These are phyloP conservation scores for Parathielavia appendiculata DNA, from an alignment of 495 filamentous ascomycete genomes.

Conservation along the genomic window DNA sequence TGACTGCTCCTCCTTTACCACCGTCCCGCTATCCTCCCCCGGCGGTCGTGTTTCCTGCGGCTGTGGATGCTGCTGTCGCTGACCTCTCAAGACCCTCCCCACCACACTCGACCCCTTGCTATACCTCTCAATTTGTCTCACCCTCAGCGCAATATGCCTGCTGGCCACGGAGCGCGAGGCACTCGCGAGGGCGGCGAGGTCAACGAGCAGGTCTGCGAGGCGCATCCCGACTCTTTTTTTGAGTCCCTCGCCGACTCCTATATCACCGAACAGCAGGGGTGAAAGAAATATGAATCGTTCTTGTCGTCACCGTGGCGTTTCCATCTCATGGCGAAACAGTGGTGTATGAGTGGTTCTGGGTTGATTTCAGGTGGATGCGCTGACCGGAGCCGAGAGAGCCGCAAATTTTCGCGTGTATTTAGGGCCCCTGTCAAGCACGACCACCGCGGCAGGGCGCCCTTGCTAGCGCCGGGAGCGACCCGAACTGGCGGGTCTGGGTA, in stretches of 20 bases:
- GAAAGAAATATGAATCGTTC: background rate
- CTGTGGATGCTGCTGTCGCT: background rate
- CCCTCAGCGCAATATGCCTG: conserved; percentile 74
- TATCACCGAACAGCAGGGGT: background rate
- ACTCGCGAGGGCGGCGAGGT: conserved; percentile 71
- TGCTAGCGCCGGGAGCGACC: conserved; percentile 22
- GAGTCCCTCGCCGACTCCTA: background rate
- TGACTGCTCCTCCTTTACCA: background rate
- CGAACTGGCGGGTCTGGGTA: conserved; percentile 12
- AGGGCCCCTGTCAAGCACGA: background rate
- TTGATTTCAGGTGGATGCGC: background rate
- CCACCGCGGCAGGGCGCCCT: background rate
- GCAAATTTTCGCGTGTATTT: conserved; percentile 18
- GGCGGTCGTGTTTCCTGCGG: background rate
- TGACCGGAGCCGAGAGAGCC: conserved; percentile 1
- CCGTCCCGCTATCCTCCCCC: background rate
- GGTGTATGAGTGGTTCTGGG: background rate
- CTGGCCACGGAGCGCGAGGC: conserved; percentile 70
- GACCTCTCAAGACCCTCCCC: background rate
- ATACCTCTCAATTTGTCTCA: conserved; percentile 73
- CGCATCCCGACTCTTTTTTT: conserved; percentile 33
- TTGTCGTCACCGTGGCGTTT: background rate
- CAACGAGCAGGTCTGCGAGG: conserved; percentile 57
- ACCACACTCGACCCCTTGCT: conserved; percentile 67
- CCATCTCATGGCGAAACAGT: background rate